Percentiles rank a stretch among this genome's conserved stretches.
Conservation (phyloP, 345 rosid species). For the Murraya koenigii region DNA sequence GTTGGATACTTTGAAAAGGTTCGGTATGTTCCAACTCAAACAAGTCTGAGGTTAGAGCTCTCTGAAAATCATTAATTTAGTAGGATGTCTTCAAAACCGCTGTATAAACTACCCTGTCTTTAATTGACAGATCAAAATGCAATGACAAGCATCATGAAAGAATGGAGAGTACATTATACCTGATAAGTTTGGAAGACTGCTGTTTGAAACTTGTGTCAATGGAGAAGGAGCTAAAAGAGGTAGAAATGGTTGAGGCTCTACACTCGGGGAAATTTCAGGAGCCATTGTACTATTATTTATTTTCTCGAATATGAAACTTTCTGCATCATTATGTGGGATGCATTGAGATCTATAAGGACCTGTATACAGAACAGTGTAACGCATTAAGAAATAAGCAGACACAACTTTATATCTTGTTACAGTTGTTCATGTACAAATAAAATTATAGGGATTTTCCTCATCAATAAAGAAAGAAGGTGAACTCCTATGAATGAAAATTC, state of each 20-base stretch:
- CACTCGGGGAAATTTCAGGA: slow-evolving; percentile 27
- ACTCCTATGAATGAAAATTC: neutral
- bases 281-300: slow-evolving; percentile 14
- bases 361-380: slow-evolving; percentile 11
- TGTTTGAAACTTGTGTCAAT: slow-evolving; percentile 40
- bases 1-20: neutral
- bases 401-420: neutral
- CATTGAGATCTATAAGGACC: slow-evolving; percentile 18
- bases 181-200: slow-evolving; percentile 45
- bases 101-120: neutral
- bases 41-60: neutral
- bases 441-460: neutral
- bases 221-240: slow-evolving; percentile 66
- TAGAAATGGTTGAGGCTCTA: slow-evolving; percentile 46
- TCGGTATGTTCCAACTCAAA: neutral
- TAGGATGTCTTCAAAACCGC: neutral
- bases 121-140: neutral
- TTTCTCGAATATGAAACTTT: neutral
- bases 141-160: neutral
- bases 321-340: neutral
- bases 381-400: neutral
- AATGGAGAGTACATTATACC: slow-evolving; percentile 29
- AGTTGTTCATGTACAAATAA: neutral
- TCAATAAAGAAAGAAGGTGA: neutral
- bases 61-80: neutral